Conservation (phyloP, 805 yeast species). For the Pichia phayaonensis region DNA sequence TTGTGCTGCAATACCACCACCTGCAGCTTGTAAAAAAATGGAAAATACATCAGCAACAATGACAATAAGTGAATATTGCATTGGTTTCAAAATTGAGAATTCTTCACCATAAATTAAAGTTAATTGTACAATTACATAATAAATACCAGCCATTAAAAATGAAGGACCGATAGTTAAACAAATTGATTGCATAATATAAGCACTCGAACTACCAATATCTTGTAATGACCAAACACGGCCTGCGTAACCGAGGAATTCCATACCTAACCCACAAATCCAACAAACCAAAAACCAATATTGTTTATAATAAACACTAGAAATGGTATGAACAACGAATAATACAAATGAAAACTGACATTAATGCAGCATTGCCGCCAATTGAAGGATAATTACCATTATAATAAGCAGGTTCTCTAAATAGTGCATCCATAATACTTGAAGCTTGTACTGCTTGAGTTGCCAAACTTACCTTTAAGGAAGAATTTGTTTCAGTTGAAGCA, state of each 20-base stretch:
- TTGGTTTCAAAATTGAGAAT: conserved; percentile 43
- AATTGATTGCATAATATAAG: conserved; percentile 52
- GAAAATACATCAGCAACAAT: conserved; percentile 54
- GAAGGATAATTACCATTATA: not conserved
- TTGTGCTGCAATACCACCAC: conserved; percentile 68
- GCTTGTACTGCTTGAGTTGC: no score
- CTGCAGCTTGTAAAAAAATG: conserved; percentile 55
- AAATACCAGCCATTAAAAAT: conserved; percentile 71
- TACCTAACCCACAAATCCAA: conserved; percentile 44
- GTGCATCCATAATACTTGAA: no score
- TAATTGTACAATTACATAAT: conserved; percentile 56
- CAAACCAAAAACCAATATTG: conserved; percentile 62
- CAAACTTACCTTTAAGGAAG: no score
- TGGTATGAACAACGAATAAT: no score
- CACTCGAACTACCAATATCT: conserved; percentile 23
- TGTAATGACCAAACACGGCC: conserved; percentile 43
- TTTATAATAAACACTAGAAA: no score
- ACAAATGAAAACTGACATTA: no score
- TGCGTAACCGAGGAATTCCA: conserved; percentile 59
- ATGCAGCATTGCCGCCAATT: not conserved
- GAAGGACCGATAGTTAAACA: conserved; percentile 69
- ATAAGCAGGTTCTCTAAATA: no score
- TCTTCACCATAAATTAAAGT: conserved; percentile 48
- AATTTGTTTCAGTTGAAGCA: no score
- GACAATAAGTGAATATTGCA: conserved; percentile 50